Evolutionary conservation across 306 rosid genomes (phyloP).

Genomic region (Urtica urens): DNA sequence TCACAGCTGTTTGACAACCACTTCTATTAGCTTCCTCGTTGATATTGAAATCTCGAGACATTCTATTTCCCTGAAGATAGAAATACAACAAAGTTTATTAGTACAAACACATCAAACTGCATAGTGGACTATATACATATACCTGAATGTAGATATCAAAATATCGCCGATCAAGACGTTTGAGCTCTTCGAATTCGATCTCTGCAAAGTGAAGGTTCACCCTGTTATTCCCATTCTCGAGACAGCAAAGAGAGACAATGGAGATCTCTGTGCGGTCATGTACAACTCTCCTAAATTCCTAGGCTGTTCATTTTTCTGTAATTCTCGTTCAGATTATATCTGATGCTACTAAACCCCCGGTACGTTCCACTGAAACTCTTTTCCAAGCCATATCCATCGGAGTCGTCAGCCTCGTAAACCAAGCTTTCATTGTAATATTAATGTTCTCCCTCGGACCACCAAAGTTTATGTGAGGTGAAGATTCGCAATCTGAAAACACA

Average conservation of each 20-base stretch:
- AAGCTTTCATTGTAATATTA: neutral
- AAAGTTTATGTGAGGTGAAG: constrained; percentile 28
- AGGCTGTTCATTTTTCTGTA: neutral
- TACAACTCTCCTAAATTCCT: neutral
- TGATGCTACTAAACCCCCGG: no score
- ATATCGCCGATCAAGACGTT: no score
- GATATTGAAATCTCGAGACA: constrained; percentile 10
- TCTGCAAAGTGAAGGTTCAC: constrained; percentile 31
- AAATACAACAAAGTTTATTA: no score
- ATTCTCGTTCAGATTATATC: no score
- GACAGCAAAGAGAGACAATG: constrained; percentile 27
- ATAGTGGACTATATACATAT: no score
- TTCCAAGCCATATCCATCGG: no score
- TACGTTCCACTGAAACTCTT: no score
- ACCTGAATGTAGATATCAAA: constrained; percentile 63
- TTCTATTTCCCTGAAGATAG: constrained; percentile 1
- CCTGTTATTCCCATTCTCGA: constrained; percentile 26
- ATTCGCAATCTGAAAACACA: neutral
- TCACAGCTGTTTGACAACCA: neutral
- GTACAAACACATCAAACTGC: no score
- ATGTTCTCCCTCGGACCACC: constrained; percentile 29
- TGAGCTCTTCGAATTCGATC: constrained; percentile 17
- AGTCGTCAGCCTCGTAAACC: constrained; percentile 14
- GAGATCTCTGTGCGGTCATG: constrained; percentile 19
- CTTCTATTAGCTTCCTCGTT: constrained; percentile 6